Evolutionary conservation across 2,329 filamentous ascomycete genomes (phyloP).

Genomic region (Colletotrichum sp.): DNA sequence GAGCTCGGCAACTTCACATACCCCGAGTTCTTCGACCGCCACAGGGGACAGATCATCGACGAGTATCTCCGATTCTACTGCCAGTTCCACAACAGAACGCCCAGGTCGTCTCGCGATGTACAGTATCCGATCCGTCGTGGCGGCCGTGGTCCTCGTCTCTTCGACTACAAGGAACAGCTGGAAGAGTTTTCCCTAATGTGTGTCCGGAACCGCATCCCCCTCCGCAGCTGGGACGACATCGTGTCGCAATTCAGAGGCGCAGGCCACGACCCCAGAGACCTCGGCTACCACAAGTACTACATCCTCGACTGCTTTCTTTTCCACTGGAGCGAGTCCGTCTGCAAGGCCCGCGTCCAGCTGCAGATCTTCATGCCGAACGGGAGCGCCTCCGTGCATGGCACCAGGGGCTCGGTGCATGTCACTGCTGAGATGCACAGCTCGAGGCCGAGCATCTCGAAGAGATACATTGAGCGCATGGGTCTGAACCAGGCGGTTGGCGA

Average conservation of each 20-base stretch:
- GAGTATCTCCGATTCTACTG: neutral
- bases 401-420: neutral
- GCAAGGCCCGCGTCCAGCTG: neutral
- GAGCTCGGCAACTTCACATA: neutral
- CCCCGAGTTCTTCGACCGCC: neutral
- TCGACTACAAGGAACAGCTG: neutral
- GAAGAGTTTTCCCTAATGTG: neutral
- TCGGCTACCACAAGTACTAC: neutral
- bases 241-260: neutral
- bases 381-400: neutral
- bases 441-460: neutral
- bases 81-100: neutral
- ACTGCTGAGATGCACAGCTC: neutral
- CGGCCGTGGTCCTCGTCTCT: neutral
- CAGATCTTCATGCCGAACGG: neutral
- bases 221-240: neutral
- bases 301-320: neutral
- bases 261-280: neutral
- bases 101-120: neutral
- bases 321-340: neutral
- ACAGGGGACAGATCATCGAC: neutral
- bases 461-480: neutral
- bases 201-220: neutral
- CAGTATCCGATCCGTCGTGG: neutral
- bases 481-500: neutral